These are phyloP conservation scores for Zarea fungicola DNA, from an alignment of 2,329 filamentous ascomycete species.

Conservation along the genomic window DNA sequence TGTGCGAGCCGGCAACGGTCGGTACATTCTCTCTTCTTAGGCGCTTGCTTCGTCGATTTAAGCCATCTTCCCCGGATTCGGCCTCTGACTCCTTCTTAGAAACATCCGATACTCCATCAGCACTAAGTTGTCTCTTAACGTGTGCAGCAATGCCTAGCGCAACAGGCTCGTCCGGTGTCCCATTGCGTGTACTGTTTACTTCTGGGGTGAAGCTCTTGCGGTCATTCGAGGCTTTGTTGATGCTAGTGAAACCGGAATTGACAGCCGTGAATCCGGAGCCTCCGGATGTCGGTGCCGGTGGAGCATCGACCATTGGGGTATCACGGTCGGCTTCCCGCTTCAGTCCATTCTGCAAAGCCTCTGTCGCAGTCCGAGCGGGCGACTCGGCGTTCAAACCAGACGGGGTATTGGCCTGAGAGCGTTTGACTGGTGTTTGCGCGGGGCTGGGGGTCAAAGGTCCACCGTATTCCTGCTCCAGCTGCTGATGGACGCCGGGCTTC, in stretches of 20 bases:
- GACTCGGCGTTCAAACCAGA: slow-evolving; percentile 58
- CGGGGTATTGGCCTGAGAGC: slow-evolving; percentile 55
- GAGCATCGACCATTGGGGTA: slow-evolving; percentile 42
- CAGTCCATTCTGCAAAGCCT: slow-evolving; percentile 44
- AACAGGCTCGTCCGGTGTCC: slow-evolving; percentile 52
- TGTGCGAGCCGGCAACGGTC: slow-evolving; percentile 92
- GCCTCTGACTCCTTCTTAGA: slow-evolving; percentile 42
- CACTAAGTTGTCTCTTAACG: slow-evolving; percentile 73
- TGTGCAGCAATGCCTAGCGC: slow-evolving; percentile 49
- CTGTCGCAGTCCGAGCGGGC: slow-evolving; percentile 55
- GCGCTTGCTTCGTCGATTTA: slow-evolving; percentile 80
- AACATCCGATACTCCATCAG: slow-evolving; percentile 43
- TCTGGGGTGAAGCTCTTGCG: slow-evolving; percentile 58
- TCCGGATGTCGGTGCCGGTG: slow-evolving; percentile 33
- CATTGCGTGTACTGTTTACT: slow-evolving; percentile 57
- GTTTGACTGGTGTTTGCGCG: slow-evolving; percentile 65
- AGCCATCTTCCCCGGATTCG: slow-evolving; percentile 56
- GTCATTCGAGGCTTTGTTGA: slow-evolving; percentile 48
- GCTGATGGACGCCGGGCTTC: slow-evolving; percentile 94
- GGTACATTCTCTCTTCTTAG: slow-evolving; percentile 76
- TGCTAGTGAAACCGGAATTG: slow-evolving; percentile 59
- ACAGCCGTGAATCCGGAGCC: slow-evolving; percentile 46
- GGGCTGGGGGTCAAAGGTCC: slow-evolving; percentile 79
- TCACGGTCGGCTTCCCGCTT: slow-evolving; percentile 44
- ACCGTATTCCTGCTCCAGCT: slow-evolving; percentile 87